phyloP scores from a whole-genome alignment of 2,329 filamentous ascomycete genomes.

The Ophiobolus disseminans region DNA sequence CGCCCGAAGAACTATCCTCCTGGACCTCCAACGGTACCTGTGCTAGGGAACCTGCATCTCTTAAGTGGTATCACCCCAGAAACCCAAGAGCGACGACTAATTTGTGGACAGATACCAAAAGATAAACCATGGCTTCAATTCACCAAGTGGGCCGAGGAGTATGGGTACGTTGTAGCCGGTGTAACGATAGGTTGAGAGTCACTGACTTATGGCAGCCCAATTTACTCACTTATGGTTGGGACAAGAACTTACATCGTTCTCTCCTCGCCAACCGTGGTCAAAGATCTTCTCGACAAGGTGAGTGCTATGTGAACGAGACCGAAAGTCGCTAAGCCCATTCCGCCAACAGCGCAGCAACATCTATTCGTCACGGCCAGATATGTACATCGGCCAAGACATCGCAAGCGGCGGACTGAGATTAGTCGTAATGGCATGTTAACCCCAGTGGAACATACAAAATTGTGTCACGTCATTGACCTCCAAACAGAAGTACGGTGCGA shows the following conservation, averaged over 20 bases:
- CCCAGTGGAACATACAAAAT: not conserved
- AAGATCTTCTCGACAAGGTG: not conserved
- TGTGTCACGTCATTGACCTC: not conserved
- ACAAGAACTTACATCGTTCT: not conserved
- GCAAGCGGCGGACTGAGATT: constrained; percentile 21
- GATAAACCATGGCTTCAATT: not conserved
- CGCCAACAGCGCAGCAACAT: constrained; percentile 29
- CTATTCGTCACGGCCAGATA: constrained; percentile 56
- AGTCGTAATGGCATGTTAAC: constrained; percentile 25
- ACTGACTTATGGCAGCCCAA: not conserved
- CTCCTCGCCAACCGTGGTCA: not conserved
- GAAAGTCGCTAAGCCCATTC: not conserved
- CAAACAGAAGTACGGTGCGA: constrained; percentile 19
- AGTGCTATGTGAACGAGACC: not conserved
- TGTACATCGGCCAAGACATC: constrained; percentile 49
- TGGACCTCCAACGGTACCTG: not conserved
- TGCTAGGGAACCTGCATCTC: not conserved
- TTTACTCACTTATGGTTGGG: not conserved
- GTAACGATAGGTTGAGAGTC: not conserved
- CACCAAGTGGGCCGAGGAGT: not conserved
- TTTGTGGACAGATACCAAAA: too few relatives aligned
- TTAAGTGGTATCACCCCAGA: too few relatives aligned
- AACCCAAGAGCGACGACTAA: too few relatives aligned
- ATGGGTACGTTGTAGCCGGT: not conserved
- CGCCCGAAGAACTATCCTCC: not conserved